phyloP scores from a whole-genome alignment of 768 basidiomycete species.

The Boletus rufocinnamomeus region DNA sequence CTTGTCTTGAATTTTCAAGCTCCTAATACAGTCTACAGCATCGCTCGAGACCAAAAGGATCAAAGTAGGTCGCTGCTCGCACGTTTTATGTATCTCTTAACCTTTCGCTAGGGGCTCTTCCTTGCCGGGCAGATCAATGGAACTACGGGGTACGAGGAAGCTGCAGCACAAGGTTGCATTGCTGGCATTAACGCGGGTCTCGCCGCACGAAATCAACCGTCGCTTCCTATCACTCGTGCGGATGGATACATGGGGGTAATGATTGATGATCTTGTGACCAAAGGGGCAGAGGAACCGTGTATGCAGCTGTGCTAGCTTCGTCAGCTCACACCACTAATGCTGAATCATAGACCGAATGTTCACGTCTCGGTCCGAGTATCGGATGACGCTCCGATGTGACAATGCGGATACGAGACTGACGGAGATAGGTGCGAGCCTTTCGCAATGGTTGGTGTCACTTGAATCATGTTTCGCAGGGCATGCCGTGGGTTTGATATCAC shows the following conservation, averaged over 20 bases:
- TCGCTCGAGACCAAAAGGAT: constrained; percentile 88
- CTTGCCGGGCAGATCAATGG: constrained; percentile 92
- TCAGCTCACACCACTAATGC: constrained; percentile 1
- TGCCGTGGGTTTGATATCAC: constrained; percentile 43
- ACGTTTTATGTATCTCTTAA: not conserved
- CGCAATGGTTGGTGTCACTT: not conserved
- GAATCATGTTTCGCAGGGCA: constrained; percentile 35
- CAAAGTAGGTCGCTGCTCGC: constrained; percentile 40
- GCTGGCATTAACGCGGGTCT: constrained; percentile 90
- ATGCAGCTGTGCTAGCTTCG: constrained; percentile 14
- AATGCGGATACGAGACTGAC: constrained; percentile 88
- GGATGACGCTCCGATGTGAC: constrained; percentile 84
- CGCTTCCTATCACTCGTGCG: constrained; percentile 73
- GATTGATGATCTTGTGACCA: constrained; percentile 88
- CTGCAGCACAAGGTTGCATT: constrained; percentile 85
- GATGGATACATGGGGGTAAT: constrained; percentile 89
- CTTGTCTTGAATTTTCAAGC: not conserved
- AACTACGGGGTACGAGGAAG: constrained; percentile 94
- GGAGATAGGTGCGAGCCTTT: constrained; percentile 53
- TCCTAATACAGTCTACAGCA: constrained; percentile 40
- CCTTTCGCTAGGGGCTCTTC: constrained; percentile 62
- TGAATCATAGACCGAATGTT: constrained; percentile 80
- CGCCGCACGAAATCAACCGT: constrained; percentile 52
- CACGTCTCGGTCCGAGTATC: constrained; percentile 87
- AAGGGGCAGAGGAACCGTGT: constrained; percentile 93